Evolutionary conservation across 129 eudicot species (phyloP), one percentile per base, ranked within the genome.

Genomic region (Calendula officinalis): DNA sequence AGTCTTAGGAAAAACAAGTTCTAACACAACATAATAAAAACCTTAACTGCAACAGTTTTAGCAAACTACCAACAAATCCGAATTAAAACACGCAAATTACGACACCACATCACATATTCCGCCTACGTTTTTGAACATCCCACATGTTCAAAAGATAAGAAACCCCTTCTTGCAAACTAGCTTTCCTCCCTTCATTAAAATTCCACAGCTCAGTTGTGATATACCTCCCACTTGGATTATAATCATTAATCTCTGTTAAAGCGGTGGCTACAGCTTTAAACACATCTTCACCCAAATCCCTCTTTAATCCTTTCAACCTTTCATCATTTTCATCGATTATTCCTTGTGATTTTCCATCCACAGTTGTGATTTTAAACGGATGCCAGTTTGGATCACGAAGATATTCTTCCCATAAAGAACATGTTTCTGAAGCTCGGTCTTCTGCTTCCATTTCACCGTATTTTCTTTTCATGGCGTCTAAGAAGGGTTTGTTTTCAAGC

Each of bases 371-470:
- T 68, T 54, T 78, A 41, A 83, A 76, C 13, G 97, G 97, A 69
- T 89, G 97, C 97, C 97, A 89, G 44, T 74, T 91, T 38, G 97
- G 95, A 73, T 89, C 95, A 66, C 90, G 67, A 15, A 89, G 95
- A 73, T 83, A 81, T 74, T 89, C 97, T 67, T 83, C 95, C 97
- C 97, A 89, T 65, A 86, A 64, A 3, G 91, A 86, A 75, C 86
- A 80, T 43, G 83, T 34, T 39, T 89, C 97, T 8, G 83, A 75
- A 14, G 97, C 95, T 62, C 77, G 81, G 46, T 89, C 95, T 35
- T 85, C 90, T 27, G 90, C 97, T 40, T 76, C 85, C 49, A 54
- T 75, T 46, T 78, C 86, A 42, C 46, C 54, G 33, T 83, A 89
- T 47, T 67, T 89, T 61, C 77, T 71, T 66, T 71, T 89, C 81